phyloP scores from a whole-genome alignment of 2,329 filamentous ascomycete species.

The Arthrobotrys megalospora region DNA sequence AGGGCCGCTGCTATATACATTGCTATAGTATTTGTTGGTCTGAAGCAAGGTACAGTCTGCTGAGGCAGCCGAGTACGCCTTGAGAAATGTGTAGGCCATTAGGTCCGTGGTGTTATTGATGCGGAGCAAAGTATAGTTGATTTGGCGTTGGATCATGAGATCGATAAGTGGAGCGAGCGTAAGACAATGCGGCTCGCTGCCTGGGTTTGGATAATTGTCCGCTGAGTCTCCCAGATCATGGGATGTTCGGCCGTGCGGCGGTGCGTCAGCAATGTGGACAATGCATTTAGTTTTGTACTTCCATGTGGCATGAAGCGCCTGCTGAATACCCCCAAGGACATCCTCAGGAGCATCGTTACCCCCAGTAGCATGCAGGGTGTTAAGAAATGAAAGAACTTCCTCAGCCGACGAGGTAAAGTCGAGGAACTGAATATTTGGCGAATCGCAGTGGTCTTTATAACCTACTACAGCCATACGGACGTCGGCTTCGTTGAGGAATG shows the following conservation, averaged over 20 bases:
- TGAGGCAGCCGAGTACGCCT: slow-evolving; percentile 62
- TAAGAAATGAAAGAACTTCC: slow-evolving; percentile 64
- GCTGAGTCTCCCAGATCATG: slow-evolving; percentile 58
- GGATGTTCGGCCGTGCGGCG: slow-evolving; percentile 65
- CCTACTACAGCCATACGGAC: slow-evolving; percentile 67
- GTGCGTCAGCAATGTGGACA: slow-evolving; percentile 66
- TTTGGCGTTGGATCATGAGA: slow-evolving; percentile 63
- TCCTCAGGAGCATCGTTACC: slow-evolving; percentile 67
- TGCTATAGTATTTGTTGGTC: slow-evolving; percentile 63
- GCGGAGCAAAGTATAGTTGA: slow-evolving; percentile 66
- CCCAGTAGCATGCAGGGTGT: slow-evolving; percentile 63
- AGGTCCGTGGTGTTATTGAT: slow-evolving; percentile 65
- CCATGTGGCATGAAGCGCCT: slow-evolving; percentile 66
- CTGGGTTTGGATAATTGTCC: slow-evolving; percentile 63
- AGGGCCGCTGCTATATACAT: neutral
- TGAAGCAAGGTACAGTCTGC: slow-evolving; percentile 63
- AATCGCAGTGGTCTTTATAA: slow-evolving; percentile 67
- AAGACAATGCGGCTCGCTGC: slow-evolving; percentile 66
- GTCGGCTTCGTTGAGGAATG: slow-evolving; percentile 66
- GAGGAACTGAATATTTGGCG: slow-evolving; percentile 64
- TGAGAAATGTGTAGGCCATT: slow-evolving; percentile 64
- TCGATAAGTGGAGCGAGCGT: slow-evolving; percentile 63
- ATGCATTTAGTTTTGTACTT: slow-evolving; percentile 66
- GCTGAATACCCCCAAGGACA: slow-evolving; percentile 66
- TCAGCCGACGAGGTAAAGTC: slow-evolving; percentile 65